Conservation (phyloP, 1,284 basidiomycete species). For the Caloboletus inedulis region DNA sequence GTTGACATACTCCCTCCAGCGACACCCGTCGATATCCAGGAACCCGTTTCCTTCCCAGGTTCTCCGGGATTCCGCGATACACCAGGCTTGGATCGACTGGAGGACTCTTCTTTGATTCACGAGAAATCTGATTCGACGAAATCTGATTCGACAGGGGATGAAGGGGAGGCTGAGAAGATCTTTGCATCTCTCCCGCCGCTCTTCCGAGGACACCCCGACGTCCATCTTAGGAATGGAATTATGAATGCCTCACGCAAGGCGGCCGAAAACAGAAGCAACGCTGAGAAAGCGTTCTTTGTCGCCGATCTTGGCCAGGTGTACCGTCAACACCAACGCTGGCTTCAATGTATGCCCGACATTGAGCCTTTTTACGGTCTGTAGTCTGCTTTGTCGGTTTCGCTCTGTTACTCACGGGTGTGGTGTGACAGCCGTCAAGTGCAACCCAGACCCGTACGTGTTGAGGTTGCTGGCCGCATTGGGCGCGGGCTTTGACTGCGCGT, state of each 20-base stretch:
- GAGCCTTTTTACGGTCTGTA: slow-evolving; percentile 78
- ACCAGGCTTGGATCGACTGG: slow-evolving; percentile 30
- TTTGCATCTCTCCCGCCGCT: slow-evolving; percentile 67
- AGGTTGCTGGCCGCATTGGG: slow-evolving; percentile 89
- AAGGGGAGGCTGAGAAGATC: slow-evolving; percentile 36
- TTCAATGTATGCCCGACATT: slow-evolving; percentile 74
- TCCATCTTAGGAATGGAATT: slow-evolving; percentile 71
- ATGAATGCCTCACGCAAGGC: slow-evolving; percentile 56
- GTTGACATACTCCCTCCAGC: slow-evolving; percentile 53
- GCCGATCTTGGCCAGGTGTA: slow-evolving; percentile 91
- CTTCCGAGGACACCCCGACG: slow-evolving; percentile 61
- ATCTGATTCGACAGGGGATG: slow-evolving; percentile 9
- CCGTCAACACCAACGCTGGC: slow-evolving; percentile 85
- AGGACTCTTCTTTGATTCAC: slow-evolving; percentile 27
- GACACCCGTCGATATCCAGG: slow-evolving; percentile 42
- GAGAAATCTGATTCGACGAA: slow-evolving; percentile 21
- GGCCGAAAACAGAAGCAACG: slow-evolving; percentile 57
- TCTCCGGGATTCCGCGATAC: slow-evolving; percentile 35
- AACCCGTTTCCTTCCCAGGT: slow-evolving; percentile 23
- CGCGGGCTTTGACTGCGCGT: slow-evolving; percentile 97
- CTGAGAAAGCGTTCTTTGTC: slow-evolving; percentile 95
- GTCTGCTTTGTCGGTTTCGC: slow-evolving; percentile 17
- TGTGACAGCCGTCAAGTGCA: slow-evolving; percentile 54
- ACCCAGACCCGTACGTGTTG: slow-evolving; percentile 93
- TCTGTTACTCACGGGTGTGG: slow-evolving; percentile 20